Evolutionary conservation across 73 alveolate genomes (phyloP).

Genomic region (Paramecium biaurelia): DNA sequence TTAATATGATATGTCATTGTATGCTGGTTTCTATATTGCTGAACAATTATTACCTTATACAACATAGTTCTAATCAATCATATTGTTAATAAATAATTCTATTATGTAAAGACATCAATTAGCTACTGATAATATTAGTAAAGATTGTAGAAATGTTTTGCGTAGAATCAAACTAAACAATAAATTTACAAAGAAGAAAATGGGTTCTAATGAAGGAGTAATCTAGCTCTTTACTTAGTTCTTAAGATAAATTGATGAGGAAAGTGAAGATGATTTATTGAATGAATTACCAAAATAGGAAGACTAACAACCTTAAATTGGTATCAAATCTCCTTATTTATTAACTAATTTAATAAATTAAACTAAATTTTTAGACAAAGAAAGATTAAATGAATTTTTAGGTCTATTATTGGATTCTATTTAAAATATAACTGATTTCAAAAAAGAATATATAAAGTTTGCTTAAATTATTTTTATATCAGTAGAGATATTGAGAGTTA

Average conservation of each 20-base stretch:
- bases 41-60: constrained; percentile 35
- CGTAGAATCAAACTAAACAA: neutral
- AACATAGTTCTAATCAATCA: neutral
- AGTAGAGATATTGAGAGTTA: constrained; percentile 33
- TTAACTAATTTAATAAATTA: neutral
- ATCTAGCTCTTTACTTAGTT: neutral
- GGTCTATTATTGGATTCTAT: neutral
- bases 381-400: constrained; percentile 37
- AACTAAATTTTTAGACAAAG: constrained; percentile 1
- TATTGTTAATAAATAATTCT: neutral
- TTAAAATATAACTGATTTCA: neutral
- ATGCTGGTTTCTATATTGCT: constrained; percentile 12
- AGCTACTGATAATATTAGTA: neutral
- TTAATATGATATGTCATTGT: neutral
- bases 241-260: neutral
- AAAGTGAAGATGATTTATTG: constrained; percentile 12
- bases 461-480: constrained; percentile 22
- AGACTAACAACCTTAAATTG: neutral
- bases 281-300: neutral
- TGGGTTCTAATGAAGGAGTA: constrained; percentile 33
- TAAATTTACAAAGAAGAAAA: constrained; percentile 35
- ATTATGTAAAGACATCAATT: neutral
- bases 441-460: neutral
- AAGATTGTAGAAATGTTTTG: neutral
- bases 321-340: neutral